Evolutionary conservation across 345 rosid genomes (phyloP).

Genomic region (Hibiscus tridactylites): DNA sequence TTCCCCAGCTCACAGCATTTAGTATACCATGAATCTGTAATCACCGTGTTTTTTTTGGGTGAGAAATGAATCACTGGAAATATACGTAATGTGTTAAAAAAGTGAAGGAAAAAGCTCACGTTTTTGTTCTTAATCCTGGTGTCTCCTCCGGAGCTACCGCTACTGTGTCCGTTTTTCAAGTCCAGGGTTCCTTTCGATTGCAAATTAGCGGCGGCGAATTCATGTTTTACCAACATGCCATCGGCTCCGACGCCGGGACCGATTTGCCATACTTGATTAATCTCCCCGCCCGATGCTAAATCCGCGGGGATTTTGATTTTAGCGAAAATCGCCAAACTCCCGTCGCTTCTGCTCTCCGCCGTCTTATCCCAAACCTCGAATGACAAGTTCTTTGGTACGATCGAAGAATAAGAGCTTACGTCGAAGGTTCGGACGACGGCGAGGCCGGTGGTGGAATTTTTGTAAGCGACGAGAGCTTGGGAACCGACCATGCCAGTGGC

Average conservation of each 20-base stretch:
- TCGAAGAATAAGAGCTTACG: slow-evolving; percentile 25
- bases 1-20: slow-evolving; percentile 83
- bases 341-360: slow-evolving; percentile 40
- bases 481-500: slow-evolving; percentile 61
- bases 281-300: slow-evolving; percentile 31
- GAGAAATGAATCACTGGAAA: not conserved
- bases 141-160: slow-evolving; percentile 17
- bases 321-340: slow-evolving; percentile 43
- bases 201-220: slow-evolving; percentile 23
- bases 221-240: slow-evolving; percentile 28
- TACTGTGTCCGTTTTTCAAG: slow-evolving; percentile 18
- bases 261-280: slow-evolving; percentile 83
- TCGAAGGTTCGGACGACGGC: slow-evolving; percentile 38
- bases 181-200: slow-evolving; percentile 26
- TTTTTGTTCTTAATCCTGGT: slow-evolving; percentile 44
- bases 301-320: slow-evolving; percentile 52
- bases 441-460: slow-evolving; percentile 23
- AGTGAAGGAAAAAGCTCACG: slow-evolving; percentile 23
- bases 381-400: slow-evolving; percentile 28
- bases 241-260: slow-evolving; percentile 30
- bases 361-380: slow-evolving; percentile 66
- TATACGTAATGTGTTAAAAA: not conserved
- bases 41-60: not conserved
- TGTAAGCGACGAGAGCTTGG: slow-evolving; percentile 52
- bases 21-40: slow-evolving; percentile 73